phyloP scores from a whole-genome alignment of 176 grass and related monocot genomes.

The Zizania latifolia region DNA sequence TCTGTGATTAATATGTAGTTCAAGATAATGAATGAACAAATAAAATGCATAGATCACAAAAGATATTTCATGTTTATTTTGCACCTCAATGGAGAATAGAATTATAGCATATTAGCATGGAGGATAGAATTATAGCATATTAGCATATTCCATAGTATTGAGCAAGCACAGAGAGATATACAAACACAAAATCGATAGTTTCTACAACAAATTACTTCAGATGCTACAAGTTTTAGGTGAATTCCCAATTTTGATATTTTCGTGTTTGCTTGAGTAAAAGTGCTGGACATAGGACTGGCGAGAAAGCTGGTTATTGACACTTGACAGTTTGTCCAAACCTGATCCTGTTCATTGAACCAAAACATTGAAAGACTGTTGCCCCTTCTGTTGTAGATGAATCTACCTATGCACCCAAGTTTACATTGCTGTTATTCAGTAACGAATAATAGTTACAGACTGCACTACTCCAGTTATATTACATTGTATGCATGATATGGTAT shows the following conservation, averaged over 20 bases:
- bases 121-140: too few species aligned
- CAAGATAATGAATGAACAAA: too few species aligned
- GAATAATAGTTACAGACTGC: neutral
- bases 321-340: neutral
- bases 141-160: constrained; percentile 84
- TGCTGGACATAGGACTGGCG: neutral
- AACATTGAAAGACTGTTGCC: neutral
- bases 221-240: neutral
- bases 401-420: neutral
- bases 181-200: constrained; percentile 92
- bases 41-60: too few species aligned
- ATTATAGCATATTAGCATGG: too few species aligned
- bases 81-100: too few species aligned
- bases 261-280: neutral
- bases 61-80: too few species aligned
- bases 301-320: neutral
- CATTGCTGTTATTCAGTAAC: neutral
- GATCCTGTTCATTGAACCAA: neutral
- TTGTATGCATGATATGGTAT: neutral
- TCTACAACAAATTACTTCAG: constrained; percentile 66
- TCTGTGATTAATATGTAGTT: too few species aligned
- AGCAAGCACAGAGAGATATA: constrained; percentile 81
- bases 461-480: neutral
- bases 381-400: neutral
- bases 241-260: neutral